A percentile compares a stretch with the other conserved stretches of the same genome.
These are phyloP conservation scores for Leccinellum luteum DNA, from an alignment of 768 basidiomycete species.

Conservation along the genomic window DNA sequence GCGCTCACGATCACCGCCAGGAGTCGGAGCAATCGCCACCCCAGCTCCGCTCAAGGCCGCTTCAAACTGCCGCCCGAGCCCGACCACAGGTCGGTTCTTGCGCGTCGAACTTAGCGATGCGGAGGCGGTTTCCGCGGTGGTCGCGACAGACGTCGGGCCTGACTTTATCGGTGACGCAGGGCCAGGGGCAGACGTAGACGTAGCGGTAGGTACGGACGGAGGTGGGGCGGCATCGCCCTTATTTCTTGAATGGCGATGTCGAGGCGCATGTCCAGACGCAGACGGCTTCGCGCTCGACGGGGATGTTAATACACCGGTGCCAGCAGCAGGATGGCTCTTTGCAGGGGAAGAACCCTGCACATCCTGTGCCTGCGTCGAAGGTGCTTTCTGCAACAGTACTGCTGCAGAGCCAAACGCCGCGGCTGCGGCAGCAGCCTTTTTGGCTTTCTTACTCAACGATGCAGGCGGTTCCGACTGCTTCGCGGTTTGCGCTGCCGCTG, in stretches of 20 bases:
- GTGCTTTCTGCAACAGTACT: conserved; percentile 19
- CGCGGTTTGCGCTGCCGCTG: conserved; percentile 11
- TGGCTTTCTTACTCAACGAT: conserved; percentile 35
- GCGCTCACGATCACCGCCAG: conserved; percentile 24
- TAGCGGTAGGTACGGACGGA: neutral
- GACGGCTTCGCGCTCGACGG: conserved; percentile 16
- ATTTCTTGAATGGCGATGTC: conserved; percentile 20
- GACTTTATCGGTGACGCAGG: neutral
- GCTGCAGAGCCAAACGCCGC: neutral
- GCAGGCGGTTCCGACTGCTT: conserved; percentile 32
- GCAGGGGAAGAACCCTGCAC: neutral
- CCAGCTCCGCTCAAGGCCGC: conserved; percentile 68
- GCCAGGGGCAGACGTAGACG: neutral
- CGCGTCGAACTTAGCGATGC: conserved; percentile 32
- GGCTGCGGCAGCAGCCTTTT: conserved; percentile 31
- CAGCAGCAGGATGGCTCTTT: conserved; percentile 6
- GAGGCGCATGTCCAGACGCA: conserved; percentile 3
- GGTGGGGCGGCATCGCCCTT: conserved; percentile 8
- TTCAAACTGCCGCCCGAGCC: conserved; percentile 67
- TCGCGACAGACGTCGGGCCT: neutral
- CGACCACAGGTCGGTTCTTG: conserved; percentile 56
- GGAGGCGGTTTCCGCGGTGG: conserved; percentile 1
- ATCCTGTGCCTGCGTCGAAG: conserved; percentile 8
- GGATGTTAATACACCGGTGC: neutral
- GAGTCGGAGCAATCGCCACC: conserved; percentile 32